Evolutionary conservation across 179 eudicot genomes (phyloP).

Genomic region (Silene noctiflora): DNA sequence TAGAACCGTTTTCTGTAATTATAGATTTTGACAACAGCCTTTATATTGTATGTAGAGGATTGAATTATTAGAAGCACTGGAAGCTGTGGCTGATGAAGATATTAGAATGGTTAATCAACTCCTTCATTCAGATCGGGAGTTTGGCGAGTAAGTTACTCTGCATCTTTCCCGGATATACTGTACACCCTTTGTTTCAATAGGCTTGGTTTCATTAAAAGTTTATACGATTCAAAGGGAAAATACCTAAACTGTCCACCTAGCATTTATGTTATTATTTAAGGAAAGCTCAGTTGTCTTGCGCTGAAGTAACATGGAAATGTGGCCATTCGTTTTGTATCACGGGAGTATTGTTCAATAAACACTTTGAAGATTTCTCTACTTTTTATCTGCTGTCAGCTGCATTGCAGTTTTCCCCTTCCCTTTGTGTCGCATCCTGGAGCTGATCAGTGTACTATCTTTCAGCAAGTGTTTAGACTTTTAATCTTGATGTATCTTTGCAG

Average conservation of each 20-base stretch:
- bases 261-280: background rate
- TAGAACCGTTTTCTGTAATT: background rate
- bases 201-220: too few relatives aligned
- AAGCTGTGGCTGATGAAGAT: conserved; percentile 56
- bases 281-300: background rate
- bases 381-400: background rate
- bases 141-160: conserved; percentile 55
- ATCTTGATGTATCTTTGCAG: conserved; percentile 34
- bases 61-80: conserved; percentile 71
- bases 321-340: background rate
- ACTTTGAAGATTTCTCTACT: conserved; percentile 1
- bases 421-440: background rate
- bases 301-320: background rate
- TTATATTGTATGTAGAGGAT: conserved; percentile 51
- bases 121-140: conserved; percentile 58
- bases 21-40: background rate
- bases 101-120: conserved; percentile 50
- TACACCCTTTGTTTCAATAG: background rate
- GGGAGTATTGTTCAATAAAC: background rate
- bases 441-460: background rate
- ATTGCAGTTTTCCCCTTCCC: background rate
- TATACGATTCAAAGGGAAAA: background rate
- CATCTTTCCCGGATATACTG: background rate
- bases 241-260: background rate
- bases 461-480: conserved; percentile 14